These are phyloP conservation scores for Penicillium odoratum DNA, from an alignment of 495 filamentous ascomycete species.

Conservation along the genomic window DNA sequence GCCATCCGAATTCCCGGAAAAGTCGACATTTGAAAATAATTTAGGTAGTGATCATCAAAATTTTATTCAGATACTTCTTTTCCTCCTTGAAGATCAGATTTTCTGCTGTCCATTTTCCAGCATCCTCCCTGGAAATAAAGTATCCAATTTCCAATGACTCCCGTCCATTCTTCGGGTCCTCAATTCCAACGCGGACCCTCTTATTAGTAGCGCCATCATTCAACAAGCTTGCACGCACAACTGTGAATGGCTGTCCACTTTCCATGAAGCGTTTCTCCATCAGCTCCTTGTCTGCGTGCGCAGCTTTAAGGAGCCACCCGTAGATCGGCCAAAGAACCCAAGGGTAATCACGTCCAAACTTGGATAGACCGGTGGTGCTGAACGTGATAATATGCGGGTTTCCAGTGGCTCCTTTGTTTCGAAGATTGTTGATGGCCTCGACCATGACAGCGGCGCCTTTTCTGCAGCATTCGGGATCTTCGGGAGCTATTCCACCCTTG, in stretches of 20 bases:
- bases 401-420: slow-evolving; percentile 14
- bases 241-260: slow-evolving; percentile 32
- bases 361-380: slow-evolving; percentile 55
- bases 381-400: slow-evolving; percentile 49
- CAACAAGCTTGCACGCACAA: slow-evolving; percentile 49
- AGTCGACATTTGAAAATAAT: too few species aligned
- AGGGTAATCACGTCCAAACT: slow-evolving; percentile 53
- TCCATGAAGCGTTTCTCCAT: slow-evolving; percentile 54
- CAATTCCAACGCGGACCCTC: slow-evolving; percentile 41
- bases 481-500: slow-evolving; percentile 27
- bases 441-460: slow-evolving; percentile 49
- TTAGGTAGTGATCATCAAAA: slow-evolving; percentile 19
- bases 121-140: slow-evolving; percentile 29
- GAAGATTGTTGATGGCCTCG: slow-evolving; percentile 37
- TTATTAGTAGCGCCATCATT: slow-evolving; percentile 32
- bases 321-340: slow-evolving; percentile 46
- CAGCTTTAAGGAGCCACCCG: slow-evolving; percentile 38
- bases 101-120: slow-evolving; percentile 19
- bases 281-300: slow-evolving; percentile 58
- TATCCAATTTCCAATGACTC: slow-evolving; percentile 45
- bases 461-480: slow-evolving; percentile 60
- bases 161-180: slow-evolving; percentile 39
- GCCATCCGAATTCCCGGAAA: too few species aligned
- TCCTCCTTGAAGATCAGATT: slow-evolving; percentile 15
- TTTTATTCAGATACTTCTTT: slow-evolving; percentile 19